These are phyloP conservation scores for Cornus controversa DNA, from an alignment of 148 eudicot species.

Conservation along the genomic window DNA sequence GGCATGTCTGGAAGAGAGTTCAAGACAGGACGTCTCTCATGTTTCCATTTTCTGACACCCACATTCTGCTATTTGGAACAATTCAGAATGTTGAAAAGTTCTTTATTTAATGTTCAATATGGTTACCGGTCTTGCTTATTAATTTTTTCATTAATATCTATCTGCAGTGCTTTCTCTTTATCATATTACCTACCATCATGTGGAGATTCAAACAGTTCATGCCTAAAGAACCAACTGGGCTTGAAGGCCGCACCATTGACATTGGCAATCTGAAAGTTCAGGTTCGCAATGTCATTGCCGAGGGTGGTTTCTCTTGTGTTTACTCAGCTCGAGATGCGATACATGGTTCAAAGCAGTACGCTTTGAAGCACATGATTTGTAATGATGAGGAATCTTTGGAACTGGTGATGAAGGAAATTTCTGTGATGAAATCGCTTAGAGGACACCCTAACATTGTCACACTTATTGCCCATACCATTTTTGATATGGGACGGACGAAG, in stretches of 20 bases:
- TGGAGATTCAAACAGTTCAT: slow-evolving; percentile 90
- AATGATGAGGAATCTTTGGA: slow-evolving; percentile 90
- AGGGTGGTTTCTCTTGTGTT: slow-evolving; percentile 98
- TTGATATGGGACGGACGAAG: slow-evolving; percentile 94
- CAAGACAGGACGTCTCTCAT: not conserved
- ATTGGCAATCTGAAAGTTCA: slow-evolving; percentile 83
- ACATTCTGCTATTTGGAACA: not conserved
- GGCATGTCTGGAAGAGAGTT: not conserved
- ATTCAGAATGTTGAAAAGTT: not conserved
- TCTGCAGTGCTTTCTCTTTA: slow-evolving; percentile 19
- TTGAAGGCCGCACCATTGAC: slow-evolving; percentile 91
- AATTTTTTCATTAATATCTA: not conserved
- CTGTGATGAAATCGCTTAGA: slow-evolving; percentile 81
- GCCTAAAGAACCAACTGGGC: slow-evolving; percentile 87
- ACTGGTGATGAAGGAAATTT: slow-evolving; percentile 80
- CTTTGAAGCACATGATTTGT: slow-evolving; percentile 92
- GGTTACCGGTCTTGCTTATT: not conserved
- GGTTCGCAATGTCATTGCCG: slow-evolving; percentile 78
- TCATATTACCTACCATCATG: slow-evolving; percentile 39
- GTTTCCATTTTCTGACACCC: not conserved
- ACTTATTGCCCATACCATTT: slow-evolving; percentile 58
- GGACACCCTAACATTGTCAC: slow-evolving; percentile 94
- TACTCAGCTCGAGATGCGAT: slow-evolving; percentile 84
- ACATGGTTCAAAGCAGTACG: slow-evolving; percentile 83
- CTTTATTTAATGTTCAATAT: not conserved